Conservation (phyloP, 2,329 filamentous ascomycete species). For the Diaporthe ampelina region DNA sequence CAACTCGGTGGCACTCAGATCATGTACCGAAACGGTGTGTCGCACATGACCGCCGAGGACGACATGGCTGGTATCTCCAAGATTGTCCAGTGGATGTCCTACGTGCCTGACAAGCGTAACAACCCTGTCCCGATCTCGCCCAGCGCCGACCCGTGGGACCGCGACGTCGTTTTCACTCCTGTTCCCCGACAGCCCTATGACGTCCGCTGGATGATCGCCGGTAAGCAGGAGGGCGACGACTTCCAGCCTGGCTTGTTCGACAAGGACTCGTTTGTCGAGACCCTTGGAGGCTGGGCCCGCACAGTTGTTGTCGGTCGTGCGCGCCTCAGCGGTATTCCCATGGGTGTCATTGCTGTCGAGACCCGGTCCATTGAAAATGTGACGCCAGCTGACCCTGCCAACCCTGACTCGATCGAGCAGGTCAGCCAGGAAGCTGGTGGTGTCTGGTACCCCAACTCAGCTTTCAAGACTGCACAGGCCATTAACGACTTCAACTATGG, state of each 20-base stretch:
- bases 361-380: constrained; percentile 97
- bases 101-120: constrained; percentile 94
- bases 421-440: constrained; percentile 95
- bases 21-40: constrained; percentile 99
- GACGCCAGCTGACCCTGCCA: constrained; percentile 95
- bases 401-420: constrained; percentile 98
- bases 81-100: constrained; percentile 98
- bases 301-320: constrained; percentile 97
- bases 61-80: constrained; percentile 98
- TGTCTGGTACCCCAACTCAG: constrained; percentile 99
- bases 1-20: constrained; percentile 99
- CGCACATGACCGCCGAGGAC: constrained; percentile 97
- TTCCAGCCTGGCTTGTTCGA: constrained; percentile 96
- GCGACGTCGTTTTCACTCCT: constrained; percentile 88
- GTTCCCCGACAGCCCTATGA: constrained; percentile 90
- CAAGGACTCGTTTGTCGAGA: constrained; percentile 95
- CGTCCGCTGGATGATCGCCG: constrained; percentile 92
- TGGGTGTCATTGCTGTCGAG: constrained; percentile 98
- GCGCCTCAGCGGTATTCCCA: constrained; percentile 94
- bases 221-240: constrained; percentile 86
- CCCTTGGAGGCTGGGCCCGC: constrained; percentile 95
- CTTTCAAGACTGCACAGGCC: constrained; percentile 99
- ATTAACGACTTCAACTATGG: constrained; percentile 99
- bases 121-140: constrained; percentile 93
- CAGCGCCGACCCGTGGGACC: constrained; percentile 89